Evolutionary conservation across 805 yeast genomes (phyloP).

Genomic region (Candida michaelii): DNA sequence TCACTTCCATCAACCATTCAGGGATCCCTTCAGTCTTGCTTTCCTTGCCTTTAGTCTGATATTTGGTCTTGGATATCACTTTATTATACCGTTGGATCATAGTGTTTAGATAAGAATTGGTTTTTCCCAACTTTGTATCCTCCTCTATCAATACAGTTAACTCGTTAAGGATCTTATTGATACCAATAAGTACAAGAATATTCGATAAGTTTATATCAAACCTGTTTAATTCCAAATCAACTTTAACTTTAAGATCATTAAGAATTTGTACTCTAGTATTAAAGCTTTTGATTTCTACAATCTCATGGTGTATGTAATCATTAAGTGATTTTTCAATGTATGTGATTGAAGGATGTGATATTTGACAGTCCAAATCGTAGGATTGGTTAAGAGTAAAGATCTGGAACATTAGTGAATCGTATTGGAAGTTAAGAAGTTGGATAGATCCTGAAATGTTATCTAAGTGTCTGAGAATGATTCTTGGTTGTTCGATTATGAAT

Average conservation of each 20-base stretch:
- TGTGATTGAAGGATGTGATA: slow-evolving; percentile 30
- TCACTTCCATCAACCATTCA: slow-evolving; percentile 30
- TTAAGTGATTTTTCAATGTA: slow-evolving; percentile 28
- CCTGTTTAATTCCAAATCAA: slow-evolving; percentile 20
- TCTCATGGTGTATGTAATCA: slow-evolving; percentile 1
- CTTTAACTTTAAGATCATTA: slow-evolving; percentile 27
- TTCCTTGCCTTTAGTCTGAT: slow-evolving; percentile 3
- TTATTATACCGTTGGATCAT: slow-evolving; percentile 17
- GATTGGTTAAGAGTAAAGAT: slow-evolving; percentile 32
- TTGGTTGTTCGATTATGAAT: slow-evolving; percentile 33
- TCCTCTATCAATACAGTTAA: slow-evolving; percentile 23
- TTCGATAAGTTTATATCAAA: slow-evolving; percentile 27
- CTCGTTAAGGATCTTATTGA: slow-evolving; percentile 28
- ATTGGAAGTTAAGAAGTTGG: slow-evolving; percentile 30
- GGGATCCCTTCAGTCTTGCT: slow-evolving; percentile 28
- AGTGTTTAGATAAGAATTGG: slow-evolving; percentile 28
- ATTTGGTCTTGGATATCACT: slow-evolving; percentile 4
- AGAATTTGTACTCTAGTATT: slow-evolving; percentile 23
- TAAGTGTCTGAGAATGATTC: slow-evolving; percentile 23
- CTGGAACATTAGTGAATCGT: slow-evolving; percentile 35
- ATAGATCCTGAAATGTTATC: slow-evolving; percentile 10
- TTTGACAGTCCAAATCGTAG: slow-evolving; percentile 34
- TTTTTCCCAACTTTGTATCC: slow-evolving; percentile 27
- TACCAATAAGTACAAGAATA: slow-evolving; percentile 31
- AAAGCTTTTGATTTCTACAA: slow-evolving; percentile 15